phyloP scores from a whole-genome alignment of 2,329 filamentous ascomycete genomes.

The Diaporthe australafricana region DNA sequence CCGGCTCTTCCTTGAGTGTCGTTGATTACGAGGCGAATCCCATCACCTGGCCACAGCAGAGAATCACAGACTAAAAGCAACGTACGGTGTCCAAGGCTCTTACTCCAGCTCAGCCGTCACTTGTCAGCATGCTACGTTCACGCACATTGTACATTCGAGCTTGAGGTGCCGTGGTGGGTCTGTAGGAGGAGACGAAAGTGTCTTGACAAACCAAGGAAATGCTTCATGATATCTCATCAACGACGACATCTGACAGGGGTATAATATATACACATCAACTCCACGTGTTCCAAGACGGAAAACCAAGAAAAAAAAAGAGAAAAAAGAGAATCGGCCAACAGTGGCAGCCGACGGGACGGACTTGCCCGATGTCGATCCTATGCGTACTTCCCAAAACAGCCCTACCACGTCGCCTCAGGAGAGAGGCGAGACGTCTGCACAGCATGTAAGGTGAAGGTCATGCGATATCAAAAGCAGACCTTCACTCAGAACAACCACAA shows the following conservation, averaged over 20 bases:
- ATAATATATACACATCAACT: conserved; percentile 27
- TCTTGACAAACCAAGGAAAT: not conserved
- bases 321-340: not conserved
- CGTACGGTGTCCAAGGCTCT: no score
- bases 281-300: not conserved
- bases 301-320: not conserved
- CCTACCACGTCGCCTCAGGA: not conserved
- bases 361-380: not conserved
- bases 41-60: no score
- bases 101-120: no score
- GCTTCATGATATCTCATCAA: conserved; percentile 18
- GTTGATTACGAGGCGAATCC: no score
- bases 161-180: not conserved
- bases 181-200: not conserved
- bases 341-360: not conserved
- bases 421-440: not conserved
- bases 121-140: not conserved
- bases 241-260: conserved; percentile 26
- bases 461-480: conserved; percentile 10
- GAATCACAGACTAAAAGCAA: no score
- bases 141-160: not conserved
- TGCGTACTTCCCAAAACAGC: not conserved
- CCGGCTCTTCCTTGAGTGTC: no score
- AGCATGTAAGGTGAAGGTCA: conserved; percentile 16
- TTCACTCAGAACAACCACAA: not conserved